These are phyloP conservation scores for Mrakia gelida DNA, from an alignment of 768 basidiomycete species.

Conservation along the genomic window DNA sequence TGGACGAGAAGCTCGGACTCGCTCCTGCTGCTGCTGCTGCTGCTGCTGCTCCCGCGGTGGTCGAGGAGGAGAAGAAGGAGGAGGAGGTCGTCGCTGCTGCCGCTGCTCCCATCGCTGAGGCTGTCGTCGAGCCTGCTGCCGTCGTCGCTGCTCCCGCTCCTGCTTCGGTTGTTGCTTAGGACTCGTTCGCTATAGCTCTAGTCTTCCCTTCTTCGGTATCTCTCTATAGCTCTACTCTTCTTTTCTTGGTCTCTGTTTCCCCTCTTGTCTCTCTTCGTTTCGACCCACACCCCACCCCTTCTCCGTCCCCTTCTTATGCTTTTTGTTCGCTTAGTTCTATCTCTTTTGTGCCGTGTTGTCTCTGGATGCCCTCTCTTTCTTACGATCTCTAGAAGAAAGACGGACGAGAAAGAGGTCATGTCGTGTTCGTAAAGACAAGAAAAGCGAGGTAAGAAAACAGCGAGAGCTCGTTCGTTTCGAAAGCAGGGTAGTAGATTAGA, in stretches of 20 bases:
- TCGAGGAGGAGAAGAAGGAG: not conserved
- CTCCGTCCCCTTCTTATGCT: not conserved
- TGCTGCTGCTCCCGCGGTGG: not conserved
- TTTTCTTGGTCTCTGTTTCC: not conserved
- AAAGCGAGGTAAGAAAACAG: not conserved
- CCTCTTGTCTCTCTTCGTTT: not conserved
- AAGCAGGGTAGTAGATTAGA: too few relatives aligned
- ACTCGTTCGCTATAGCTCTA: not conserved
- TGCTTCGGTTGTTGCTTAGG: constrained; percentile 1
- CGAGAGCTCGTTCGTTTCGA: too few relatives aligned
- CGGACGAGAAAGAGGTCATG: not conserved
- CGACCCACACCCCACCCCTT: not conserved
- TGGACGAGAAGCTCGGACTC: constrained; percentile 21
- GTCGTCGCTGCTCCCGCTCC: not conserved
- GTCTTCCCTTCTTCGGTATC: too few relatives aligned
- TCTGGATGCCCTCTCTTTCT: not conserved
- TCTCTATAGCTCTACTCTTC: not conserved
- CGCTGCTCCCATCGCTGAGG: not conserved
- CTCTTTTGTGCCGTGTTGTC: not conserved
- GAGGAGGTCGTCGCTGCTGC: not conserved
- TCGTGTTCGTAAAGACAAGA: not conserved
- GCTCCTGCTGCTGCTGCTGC: not conserved
- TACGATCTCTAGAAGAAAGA: not conserved
- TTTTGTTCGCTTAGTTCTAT: not conserved
- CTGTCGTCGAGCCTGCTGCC: not conserved